These are phyloP conservation scores for Tulasnella sp. DNA, from an alignment of 768 basidiomycete genomes.

Conservation along the genomic window DNA sequence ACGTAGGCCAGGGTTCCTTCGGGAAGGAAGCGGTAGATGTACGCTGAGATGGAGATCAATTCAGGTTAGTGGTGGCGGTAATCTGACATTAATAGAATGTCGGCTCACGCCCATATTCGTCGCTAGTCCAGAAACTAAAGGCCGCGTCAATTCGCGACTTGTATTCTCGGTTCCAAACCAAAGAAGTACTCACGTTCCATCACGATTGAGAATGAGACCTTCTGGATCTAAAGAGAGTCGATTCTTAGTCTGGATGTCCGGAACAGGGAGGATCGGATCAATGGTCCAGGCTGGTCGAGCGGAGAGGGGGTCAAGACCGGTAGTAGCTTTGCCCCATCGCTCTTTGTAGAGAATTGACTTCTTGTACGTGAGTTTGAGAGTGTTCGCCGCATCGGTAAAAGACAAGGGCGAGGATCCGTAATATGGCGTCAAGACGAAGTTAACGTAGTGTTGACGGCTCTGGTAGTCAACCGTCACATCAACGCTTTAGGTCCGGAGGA, in stretches of 20 bases:
- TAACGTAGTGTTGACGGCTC: constrained; percentile 58
- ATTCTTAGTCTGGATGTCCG: constrained; percentile 44
- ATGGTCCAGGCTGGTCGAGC: constrained; percentile 44
- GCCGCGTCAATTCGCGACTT: neutral
- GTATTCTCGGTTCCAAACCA: too few species aligned
- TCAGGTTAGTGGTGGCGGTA: neutral
- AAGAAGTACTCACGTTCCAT: constrained; percentile 50
- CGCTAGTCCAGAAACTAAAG: constrained; percentile 57
- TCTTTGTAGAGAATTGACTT: constrained; percentile 53
- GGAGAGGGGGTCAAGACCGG: constrained; percentile 54
- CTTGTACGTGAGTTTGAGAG: constrained; percentile 51
- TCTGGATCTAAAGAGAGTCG: constrained; percentile 57
- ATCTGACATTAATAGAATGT: neutral
- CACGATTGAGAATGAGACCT: constrained; percentile 54
- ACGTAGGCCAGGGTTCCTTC: constrained; percentile 51
- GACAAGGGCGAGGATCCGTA: constrained; percentile 46
- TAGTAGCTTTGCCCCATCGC: constrained; percentile 46
- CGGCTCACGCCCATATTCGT: constrained; percentile 53
- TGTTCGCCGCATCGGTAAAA: constrained; percentile 51
- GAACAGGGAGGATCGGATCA: constrained; percentile 49
- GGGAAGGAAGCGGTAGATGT: constrained; percentile 54
- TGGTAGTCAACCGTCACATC: constrained; percentile 58
- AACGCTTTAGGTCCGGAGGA: neutral
- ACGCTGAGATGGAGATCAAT: constrained; percentile 39
- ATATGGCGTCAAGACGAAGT: constrained; percentile 59